Evolutionary conservation across 257 asterid genomes (phyloP), one percentile per base, ranked within the genome.

Genomic region (Solanum rostratum): DNA sequence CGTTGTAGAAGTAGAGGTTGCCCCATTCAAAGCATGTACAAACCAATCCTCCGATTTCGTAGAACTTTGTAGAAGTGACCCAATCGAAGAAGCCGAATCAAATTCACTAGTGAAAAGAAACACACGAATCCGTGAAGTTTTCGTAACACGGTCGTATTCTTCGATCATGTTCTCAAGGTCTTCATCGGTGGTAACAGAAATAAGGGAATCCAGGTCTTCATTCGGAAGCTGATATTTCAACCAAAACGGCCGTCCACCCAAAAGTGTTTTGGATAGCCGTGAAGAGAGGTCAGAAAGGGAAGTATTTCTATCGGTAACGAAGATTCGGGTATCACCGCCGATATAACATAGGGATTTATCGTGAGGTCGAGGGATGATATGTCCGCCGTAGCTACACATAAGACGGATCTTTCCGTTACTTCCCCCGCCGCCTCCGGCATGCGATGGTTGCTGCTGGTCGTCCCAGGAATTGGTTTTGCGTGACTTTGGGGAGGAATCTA

Each of bases 371-470:
- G 99, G 99, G 83, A 96, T 89, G 84, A 96, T 96, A 88, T 95
- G 98, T 5, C 99, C 99, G 52, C 96, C 97, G 69, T 93, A 96
- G 89, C 99, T 96, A 90, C 98, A 95, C 98, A 96, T 95, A n/a
- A 96, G 91, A 12, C 98, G 99, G 87, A 96, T 92, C 84, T 93
- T 94, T 19, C 49, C 73, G 1, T 62, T 62, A 24, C 10, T 49
- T 19, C 84, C 46, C 0, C 20, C 78, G 16, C 20, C 11, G 2
- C 18, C 19, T 10, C 37, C 85, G 80, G 92, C 14, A 84, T 16
- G 76, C 89, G 2, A 86, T 84, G 50, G 86, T 91, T 80, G 79
- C 88, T 71, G 54, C 22, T 74, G 89, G 62, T 88, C 90, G 19
- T 94, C 97, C 95, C 93, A 94, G 18, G 97, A 92, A 53, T 92